These are phyloP conservation scores for Xylaria scruposa DNA, from an alignment of 495 filamentous ascomycete species.

Conservation along the genomic window DNA sequence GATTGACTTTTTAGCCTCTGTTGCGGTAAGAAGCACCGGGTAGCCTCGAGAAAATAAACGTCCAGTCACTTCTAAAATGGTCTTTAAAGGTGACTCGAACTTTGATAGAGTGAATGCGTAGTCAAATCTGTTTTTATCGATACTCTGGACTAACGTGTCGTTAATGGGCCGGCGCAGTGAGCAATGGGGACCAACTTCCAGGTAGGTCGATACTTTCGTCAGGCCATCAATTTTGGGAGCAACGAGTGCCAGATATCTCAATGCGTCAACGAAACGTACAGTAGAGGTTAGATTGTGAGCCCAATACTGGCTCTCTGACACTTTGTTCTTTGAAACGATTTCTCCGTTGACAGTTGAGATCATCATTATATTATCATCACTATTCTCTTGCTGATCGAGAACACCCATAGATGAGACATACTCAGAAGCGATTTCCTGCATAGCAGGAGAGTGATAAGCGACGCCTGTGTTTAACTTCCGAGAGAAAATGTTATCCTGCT, in stretches of 20 bases:
- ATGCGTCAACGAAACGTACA: constrained; percentile 53
- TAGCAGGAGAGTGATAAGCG: constrained; percentile 51
- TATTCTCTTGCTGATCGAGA: too few relatives aligned
- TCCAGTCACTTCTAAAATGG: constrained; percentile 21
- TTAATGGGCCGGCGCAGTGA: constrained; percentile 31
- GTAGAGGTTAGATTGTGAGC: constrained; percentile 52
- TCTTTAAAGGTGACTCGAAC: background rate
- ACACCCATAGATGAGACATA: constrained; percentile 32
- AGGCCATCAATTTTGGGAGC: constrained; percentile 9
- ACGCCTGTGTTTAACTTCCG: constrained; percentile 43
- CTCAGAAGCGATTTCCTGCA: constrained; percentile 41
- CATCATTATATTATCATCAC: too few relatives aligned
- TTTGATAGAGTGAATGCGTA: background rate
- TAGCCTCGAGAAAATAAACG: constrained; percentile 16
- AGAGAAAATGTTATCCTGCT: constrained; percentile 46
- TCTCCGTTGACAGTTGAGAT: too few relatives aligned
- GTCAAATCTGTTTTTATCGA: too few relatives aligned
- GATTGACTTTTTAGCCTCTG: too few relatives aligned
- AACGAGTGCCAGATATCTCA: constrained; percentile 21
- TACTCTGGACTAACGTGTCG: too few relatives aligned
- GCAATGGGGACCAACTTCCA: constrained; percentile 63
- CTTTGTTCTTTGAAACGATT: too few relatives aligned
- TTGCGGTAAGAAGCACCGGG: background rate
- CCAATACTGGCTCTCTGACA: constrained; percentile 43
- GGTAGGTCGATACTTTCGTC: constrained; percentile 38